Evolutionary conservation across 345 rosid genomes (phyloP), one percentile per base, ranked within the genome.

Genomic region (Carallia pectinifolia): DNA sequence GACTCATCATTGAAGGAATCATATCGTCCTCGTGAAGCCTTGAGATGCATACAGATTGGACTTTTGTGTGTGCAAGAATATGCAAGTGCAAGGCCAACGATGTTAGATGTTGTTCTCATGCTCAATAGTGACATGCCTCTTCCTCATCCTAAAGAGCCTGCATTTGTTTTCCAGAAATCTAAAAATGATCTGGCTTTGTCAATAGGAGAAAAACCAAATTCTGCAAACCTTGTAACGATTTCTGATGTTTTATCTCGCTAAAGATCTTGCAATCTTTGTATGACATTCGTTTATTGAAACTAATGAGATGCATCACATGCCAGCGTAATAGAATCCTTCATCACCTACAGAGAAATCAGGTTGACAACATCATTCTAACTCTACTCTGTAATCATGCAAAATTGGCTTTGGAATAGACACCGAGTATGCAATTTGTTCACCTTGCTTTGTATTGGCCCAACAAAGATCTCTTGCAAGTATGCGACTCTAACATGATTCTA

Each of bases 41-140:
- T 40, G 71, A 85, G 81, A 62, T 86, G 89, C 77, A 76, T 86
- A 38, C 88, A 85, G 8, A 79, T 88, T 1, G 93, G 89, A 58
- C 80, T 92, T 7, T 61, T 88, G 73, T 86, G 92, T 33, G 87
- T 85, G 34, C 93, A 90, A 83, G 90, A 88, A 65, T 39, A 38
- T 0, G 79, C 86, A 31, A 48, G 31, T 10, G 89, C 87, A 7
- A 56, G 90, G 40, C 85, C 85, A 18, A 70, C 74, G 4, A 88
- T 88, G 92, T 18, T 19, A n/a, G 47, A 31, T 17, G 73, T 61
- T 31, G 66, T 69, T 31, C 48, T 48, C n/a, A 69, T 60, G 73
- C 50, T 69, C 58, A 60, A 16, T 17, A 34, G 58, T 33, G 65
- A 59, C 34, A 50, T 13, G 12, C 1, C 36, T 17, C 59, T 61